Base-by-base conservation (phyloP, 2,329 filamentous ascomycete genomes). In the Septoria petroselini region DNA sequence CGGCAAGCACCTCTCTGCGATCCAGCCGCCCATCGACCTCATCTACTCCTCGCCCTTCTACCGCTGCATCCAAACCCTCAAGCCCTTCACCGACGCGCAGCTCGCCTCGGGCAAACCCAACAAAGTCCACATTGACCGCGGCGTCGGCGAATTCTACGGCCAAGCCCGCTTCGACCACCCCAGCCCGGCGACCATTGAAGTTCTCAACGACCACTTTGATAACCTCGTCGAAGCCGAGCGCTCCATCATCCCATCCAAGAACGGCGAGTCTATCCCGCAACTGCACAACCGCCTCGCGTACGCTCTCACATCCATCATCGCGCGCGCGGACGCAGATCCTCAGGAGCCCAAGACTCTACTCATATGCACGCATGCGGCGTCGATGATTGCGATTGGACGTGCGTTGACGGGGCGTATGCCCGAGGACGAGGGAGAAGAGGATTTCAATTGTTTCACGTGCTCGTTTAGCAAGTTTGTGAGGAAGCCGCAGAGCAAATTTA, bases 21-120 rank as follows among this genome's bases (percentile, higher is more conserved):
- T 87, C 37, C 70, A 82, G 14, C 86, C 86, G 27, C 80, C 84
- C 1, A 78, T 91, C 52, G 84, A 89, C 45, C 77, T 77, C 39
- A 79, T 97, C 59, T 97, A 95, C 73, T 86, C 82, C 25, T 90
- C 85, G 53, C 86, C 88, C 0, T 95, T 89, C 71, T 95, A 93
- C 69, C 82, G 90, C 57, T 95, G 90, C 65, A 73, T 95, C 34
- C 86, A 95, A 71, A 95, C 90, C 1, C 81, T 95, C 44, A 75
- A 79, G 40, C 89, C 90, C 0, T 84, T 84, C 59, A 73, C 84
- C 41, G 68, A 73, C n/a, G 67, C 67, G 8, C 73, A 81, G 71
- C 41, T 64, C 70, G 52, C 50, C 49, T 50, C 55, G 25, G 52
- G 53, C 21, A 48, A 55, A 19, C 54, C 38, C 4, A 18, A 57